Evolutionary conservation across 148 eudicot species (phyloP), one percentile per base, ranked within the genome.

Genomic region (Rheum nobile): DNA sequence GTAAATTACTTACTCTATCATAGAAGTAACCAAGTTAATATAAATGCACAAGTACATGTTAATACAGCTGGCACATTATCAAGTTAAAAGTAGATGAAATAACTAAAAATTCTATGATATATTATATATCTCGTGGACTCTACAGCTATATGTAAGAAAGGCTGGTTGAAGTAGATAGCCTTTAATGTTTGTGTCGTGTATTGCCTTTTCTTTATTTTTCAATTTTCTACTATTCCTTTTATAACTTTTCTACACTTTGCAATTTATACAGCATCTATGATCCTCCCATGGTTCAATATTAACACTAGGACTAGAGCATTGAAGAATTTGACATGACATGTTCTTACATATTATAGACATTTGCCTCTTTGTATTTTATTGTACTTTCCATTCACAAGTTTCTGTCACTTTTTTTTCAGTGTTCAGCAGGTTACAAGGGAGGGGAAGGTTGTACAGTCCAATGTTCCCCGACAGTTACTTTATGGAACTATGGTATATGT

Each of bases 401-500:
- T 54, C 17, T 75, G 75, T 77, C 24, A 19, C 8, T 0, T 39
- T 77, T 69, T 67, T 19, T 67, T 14, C 89, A 95, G 99, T 81
- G 97, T 95, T 75, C 79, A 85, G 63, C 90, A 92, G 78, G 97
- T 95, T 73, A 90, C 98, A 17, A 88, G 87, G 79, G 98, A 95
- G 76, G 98, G 98, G 77, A 90, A 90, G 82, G 84, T 79, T 75
- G 77, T 81, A 73, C 83, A 83, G 76, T 95, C 98, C 22, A 79
- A 87, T 83, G 85, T 92, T 72, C 98, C 98, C 65, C 85, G 98
- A 47, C 98, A 95, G 78, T 82, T 95, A 46, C 81, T 95, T 71
- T 95, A 95, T 83, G 97, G 97, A 38, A 91, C 97, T 77, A 94
- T 94, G 98, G 98, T 94, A 52, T 91, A 48, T 79, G 96, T 94